phyloP scores from a whole-genome alignment of 352 stramenopile genomes.

The Globisporangium polare region DNA sequence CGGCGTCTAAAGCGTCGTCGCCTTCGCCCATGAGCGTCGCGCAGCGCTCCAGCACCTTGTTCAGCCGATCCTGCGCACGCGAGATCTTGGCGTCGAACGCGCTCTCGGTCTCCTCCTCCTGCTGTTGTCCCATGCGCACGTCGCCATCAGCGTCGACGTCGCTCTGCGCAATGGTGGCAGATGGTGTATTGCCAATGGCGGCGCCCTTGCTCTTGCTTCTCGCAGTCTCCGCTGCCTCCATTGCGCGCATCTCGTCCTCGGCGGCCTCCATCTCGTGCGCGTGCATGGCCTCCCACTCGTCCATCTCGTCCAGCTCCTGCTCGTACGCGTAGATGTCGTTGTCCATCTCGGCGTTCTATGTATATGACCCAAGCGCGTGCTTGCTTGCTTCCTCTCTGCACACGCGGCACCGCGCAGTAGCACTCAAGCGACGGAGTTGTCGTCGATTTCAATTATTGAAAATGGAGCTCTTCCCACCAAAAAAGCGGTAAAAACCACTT shows the following conservation, averaged over 20 bases:
- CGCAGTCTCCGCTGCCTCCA: constrained; percentile 45
- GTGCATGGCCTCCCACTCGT: constrained; percentile 86
- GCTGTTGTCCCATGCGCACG: not conserved
- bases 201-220: constrained; percentile 7
- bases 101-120: constrained; percentile 7
- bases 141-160: not conserved
- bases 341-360: constrained; percentile 39
- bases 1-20: constrained; percentile 23
- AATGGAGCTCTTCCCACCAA: not conserved
- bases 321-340: constrained; percentile 76
- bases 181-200: constrained; percentile 3
- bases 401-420: not conserved
- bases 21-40: constrained; percentile 55
- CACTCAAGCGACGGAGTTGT: not conserved
- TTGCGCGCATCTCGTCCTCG: constrained; percentile 55
- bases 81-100: constrained; percentile 26
- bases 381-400: not conserved
- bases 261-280: constrained; percentile 75
- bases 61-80: constrained; percentile 40
- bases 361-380: not conserved
- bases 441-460: not conserved
- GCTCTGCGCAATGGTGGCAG: not conserved
- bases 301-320: constrained; percentile 65
- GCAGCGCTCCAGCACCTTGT: constrained; percentile 59
- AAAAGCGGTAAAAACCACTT: no score